Evolutionary conservation across 2,329 filamentous ascomycete genomes (phyloP), one percentile per base, ranked within the genome.

Genomic region (Coniochaeta prunicola): DNA sequence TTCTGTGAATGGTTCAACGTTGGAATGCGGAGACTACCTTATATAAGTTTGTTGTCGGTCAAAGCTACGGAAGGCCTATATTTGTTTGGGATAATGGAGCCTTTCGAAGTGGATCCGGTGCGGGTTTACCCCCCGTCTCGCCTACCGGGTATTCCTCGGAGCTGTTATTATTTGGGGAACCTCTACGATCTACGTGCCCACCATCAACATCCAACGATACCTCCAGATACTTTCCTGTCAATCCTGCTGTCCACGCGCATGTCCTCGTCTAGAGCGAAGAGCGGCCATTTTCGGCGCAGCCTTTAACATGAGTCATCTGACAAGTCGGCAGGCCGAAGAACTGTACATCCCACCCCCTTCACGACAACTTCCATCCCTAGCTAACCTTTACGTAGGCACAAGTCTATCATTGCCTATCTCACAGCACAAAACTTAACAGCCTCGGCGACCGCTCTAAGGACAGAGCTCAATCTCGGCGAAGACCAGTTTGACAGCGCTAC

Each of bases 351-450:
- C n/a, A n/a, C n/a, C n/a, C n/a, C n/a, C 21, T 19, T 38, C 3
- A 15, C 33, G 15, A 30, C 7, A 53, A 8, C 7, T 6, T 21
- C 56, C 48, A 58, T 59, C 67, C 33, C 3, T 53, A 4, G 48
- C 48, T 53, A 53, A 53, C 45, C 7, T 36, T 21, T 75, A 10
- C 4, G 38, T 42, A 96, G 91, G 70, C 91, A 97, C 80, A 96
- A 96, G 78, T 90, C 92, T 63, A 91, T 97, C 66, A 89, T 96
- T 70, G 91, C 92, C 65, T 97, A 97, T 72, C 80, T 96, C 21
- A 81, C 86, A 53, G 86, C 90, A 36, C 87, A 84, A 70, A 88
- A 88, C 70, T 83, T 94, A 50, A 76, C 85, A 30, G 84, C 85
- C 59, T 87, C 84, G 62, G 89, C 90, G 45, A 78, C 85, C 50